phyloP scores from a whole-genome alignment of 2,329 filamentous ascomycete species.

The Mycosphaerella arachidis region DNA sequence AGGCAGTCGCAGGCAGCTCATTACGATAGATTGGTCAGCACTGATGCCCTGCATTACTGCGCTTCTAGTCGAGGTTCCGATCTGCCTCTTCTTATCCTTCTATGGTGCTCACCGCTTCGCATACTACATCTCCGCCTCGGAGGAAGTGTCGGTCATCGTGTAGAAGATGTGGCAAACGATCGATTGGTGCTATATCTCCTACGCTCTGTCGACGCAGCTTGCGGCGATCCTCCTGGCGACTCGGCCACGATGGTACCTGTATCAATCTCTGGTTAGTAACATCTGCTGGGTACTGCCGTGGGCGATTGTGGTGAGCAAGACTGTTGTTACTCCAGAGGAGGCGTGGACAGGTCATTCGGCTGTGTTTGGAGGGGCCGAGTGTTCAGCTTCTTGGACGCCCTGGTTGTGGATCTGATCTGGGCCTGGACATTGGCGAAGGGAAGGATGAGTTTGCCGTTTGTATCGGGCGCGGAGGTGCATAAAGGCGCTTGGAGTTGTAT shows the following conservation, averaged over 20 bases:
- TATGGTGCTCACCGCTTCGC: slow-evolving; percentile 59
- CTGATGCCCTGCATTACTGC: slow-evolving; percentile 51
- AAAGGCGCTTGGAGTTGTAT: background rate
- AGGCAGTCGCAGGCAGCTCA: slow-evolving; percentile 16
- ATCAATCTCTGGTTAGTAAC: slow-evolving; percentile 63
- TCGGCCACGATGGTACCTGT: slow-evolving; percentile 62
- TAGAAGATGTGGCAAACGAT: slow-evolving; percentile 60
- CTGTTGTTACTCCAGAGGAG: slow-evolving; percentile 46
- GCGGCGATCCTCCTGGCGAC: slow-evolving; percentile 57
- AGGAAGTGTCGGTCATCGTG: slow-evolving; percentile 56
- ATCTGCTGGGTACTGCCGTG: slow-evolving; percentile 65
- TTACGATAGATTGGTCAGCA: slow-evolving; percentile 49
- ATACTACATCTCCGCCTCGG: slow-evolving; percentile 55
- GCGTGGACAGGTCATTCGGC: slow-evolving; percentile 65
- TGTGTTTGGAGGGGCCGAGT: slow-evolving; percentile 67
- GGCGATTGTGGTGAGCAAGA: slow-evolving; percentile 58
- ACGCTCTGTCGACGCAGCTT: slow-evolving; percentile 61
- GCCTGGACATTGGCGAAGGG: slow-evolving; percentile 47
- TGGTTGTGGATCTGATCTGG: slow-evolving; percentile 51
- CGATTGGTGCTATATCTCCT: slow-evolving; percentile 64
- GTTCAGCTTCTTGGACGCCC: slow-evolving; percentile 58
- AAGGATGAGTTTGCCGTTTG: slow-evolving; percentile 28
- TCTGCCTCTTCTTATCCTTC: slow-evolving; percentile 58
- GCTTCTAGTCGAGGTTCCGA: slow-evolving; percentile 55
- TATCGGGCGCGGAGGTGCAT: background rate